Evolutionary conservation across 257 asterid species (phyloP), one percentile per base, ranked within the genome.

Genomic region (Penstemon davidsonii): DNA sequence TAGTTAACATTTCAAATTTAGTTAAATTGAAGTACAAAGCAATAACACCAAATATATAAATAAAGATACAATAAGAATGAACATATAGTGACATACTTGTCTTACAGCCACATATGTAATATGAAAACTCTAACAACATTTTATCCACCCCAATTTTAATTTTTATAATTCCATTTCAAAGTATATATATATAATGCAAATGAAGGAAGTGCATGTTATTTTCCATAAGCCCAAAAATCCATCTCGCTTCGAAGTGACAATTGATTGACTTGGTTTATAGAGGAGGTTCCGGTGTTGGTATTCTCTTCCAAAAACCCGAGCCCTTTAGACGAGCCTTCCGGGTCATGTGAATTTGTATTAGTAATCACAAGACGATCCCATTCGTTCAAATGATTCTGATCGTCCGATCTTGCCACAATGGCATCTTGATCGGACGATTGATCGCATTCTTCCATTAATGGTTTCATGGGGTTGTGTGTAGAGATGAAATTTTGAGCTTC

Each of bases 201-300:
- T 25, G 33, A 25, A 25, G 33, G 2, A 25, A 25, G 33, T 25
- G 33, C 33, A 25, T 9, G 38, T 70, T 78, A 78, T 73, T 85
- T 82, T 43, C 75, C 82, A 59, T 84, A 87, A 61, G 88, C 87
- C 96, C 98, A 91, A 53, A 91, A 87, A 74, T 89, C 91, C 86
- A 81, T 91, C 83, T 89, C 92, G 18, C 90, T 78, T 42, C 86
- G 77, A 6, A 84, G 72, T 4, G 95, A 71, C 43, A 86, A 68
- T 33, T 67, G 92, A 73, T 76, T 83, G 67, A 77, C 78, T 57
- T 80, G 89, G 69, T 76, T 76, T 60, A 71, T 52, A 36, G 82
- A 64, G 6, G 82, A 58, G 70, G 82, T 55, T 46, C 82, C 55
- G 5, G 85, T 55, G 51, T 82, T 58, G 5, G 85, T 56, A 36